Conservation (phyloP, 2,329 filamentous ascomycete species). For the Aspergillus japonicus region DNA sequence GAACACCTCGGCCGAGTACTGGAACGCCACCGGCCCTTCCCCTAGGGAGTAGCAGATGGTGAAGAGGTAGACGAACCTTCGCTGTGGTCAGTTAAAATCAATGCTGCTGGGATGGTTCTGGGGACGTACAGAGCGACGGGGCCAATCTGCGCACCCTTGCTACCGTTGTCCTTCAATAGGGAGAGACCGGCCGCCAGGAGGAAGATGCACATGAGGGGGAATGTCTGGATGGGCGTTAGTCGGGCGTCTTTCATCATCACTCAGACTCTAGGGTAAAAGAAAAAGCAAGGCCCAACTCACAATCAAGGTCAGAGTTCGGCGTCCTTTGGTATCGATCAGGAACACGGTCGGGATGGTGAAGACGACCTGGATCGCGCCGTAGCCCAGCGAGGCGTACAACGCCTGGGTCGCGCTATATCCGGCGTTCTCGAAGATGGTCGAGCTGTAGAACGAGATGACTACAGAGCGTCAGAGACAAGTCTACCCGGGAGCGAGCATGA, state of each 20-base stretch:
- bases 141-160: conserved; percentile 35
- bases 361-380: conserved; percentile 62
- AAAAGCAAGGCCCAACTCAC: conserved; percentile 10
- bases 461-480: too few relatives aligned
- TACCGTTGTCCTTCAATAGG: conserved; percentile 45
- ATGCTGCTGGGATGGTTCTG: conserved; percentile 11
- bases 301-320: conserved; percentile 49
- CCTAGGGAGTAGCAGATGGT: conserved; percentile 61
- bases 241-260: neutral
- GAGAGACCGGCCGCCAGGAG: conserved; percentile 59
- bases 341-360: conserved; percentile 61
- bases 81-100: conserved; percentile 35
- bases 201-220: conserved; percentile 64
- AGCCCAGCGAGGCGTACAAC: conserved; percentile 61
- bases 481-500: conserved; percentile 27
- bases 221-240: conserved; percentile 49
- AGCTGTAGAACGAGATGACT: conserved; percentile 69
- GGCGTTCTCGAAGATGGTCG: conserved; percentile 54
- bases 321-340: conserved; percentile 66
- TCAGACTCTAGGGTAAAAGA: too few relatives aligned
- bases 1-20: conserved; percentile 56
- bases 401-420: conserved; percentile 57
- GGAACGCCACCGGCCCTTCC: conserved; percentile 55
- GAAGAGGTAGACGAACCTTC: conserved; percentile 62
- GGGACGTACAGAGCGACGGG: conserved; percentile 22